Evolutionary conservation across 2,329 filamentous ascomycete species (phyloP).

Genomic region (Corynespora cassiicola): DNA sequence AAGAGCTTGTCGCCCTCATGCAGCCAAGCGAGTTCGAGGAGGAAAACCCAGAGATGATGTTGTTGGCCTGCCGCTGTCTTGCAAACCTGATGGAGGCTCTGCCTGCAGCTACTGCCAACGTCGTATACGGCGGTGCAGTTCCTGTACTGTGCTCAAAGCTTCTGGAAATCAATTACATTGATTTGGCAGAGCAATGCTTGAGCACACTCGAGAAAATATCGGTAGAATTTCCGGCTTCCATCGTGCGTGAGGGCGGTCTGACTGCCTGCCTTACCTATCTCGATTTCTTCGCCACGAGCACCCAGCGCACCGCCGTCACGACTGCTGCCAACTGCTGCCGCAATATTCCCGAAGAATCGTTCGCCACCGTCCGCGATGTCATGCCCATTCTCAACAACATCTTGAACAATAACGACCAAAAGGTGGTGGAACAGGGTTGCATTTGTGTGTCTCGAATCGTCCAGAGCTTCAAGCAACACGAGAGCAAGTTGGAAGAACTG

Average conservation of each 20-base stretch:
- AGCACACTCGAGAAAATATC: constrained; percentile 98
- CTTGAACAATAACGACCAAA: constrained; percentile 88
- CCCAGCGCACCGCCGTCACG: constrained; percentile 93
- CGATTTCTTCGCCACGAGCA: constrained; percentile 97
- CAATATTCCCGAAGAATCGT: constrained; percentile 93
- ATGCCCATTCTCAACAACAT: constrained; percentile 96
- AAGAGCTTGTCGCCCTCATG: constrained; percentile 92
- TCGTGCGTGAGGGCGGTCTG: constrained; percentile 92
- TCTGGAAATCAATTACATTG: constrained; percentile 95
- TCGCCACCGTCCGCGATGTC: constrained; percentile 87
- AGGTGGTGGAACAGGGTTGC: constrained; percentile 95
- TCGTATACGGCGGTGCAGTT: constrained; percentile 96
- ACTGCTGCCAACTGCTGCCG: constrained; percentile 98
- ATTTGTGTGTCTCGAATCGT: constrained; percentile 95
- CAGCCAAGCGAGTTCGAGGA: constrained; percentile 86
- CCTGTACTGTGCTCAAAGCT: constrained; percentile 94
- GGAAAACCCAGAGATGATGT: constrained; percentile 96
- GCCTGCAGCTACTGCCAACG: constrained; percentile 89
- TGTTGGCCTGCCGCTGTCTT: constrained; percentile 91
- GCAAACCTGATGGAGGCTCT: constrained; percentile 98
- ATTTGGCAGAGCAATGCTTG: constrained; percentile 93
- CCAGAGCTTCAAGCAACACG: constrained; percentile 92
- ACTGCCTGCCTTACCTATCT: constrained; percentile 95
- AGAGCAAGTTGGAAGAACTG: constrained; percentile 88
- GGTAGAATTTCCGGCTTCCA: constrained; percentile 90